Evolutionary conservation across 176 grass and related monocot genomes (phyloP).

Genomic region (Elymus sibiricus): DNA sequence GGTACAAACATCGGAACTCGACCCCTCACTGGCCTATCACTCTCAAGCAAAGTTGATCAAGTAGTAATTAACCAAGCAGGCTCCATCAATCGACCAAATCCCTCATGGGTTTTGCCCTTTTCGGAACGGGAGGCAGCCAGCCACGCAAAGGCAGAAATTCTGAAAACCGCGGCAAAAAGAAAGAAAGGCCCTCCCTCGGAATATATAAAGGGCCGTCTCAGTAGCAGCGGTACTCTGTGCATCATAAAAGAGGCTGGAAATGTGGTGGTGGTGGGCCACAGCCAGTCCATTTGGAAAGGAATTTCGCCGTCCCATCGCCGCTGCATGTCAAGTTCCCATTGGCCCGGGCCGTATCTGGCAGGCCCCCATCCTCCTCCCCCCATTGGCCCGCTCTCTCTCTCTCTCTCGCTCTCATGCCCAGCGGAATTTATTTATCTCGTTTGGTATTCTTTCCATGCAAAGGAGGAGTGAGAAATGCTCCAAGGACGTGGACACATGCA

Average conservation of each 20-base stretch:
- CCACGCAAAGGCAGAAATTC: neutral
- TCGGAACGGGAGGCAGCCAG: neutral
- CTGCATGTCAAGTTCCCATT: slow-evolving; percentile 22
- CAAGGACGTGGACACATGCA: neutral
- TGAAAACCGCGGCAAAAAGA: neutral
- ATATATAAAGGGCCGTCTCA: neutral
- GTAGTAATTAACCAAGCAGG: neutral
- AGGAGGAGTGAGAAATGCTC: neutral
- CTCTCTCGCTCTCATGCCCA: neutral
- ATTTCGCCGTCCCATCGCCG: neutral
- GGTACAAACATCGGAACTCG: slow-evolving; percentile 21
- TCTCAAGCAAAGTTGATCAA: neutral
- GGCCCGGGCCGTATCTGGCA: slow-evolving; percentile 8
- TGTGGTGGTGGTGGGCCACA: neutral
- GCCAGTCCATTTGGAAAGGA: neutral
- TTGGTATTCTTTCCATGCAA: slow-evolving; percentile 9
- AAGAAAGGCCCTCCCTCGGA: neutral
- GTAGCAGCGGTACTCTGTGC: neutral
- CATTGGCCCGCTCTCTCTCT: neutral
- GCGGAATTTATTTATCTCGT: neutral
- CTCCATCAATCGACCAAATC: neutral
- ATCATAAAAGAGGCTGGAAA: neutral
- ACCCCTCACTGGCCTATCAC: slow-evolving; percentile 14
- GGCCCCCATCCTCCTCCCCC: neutral
- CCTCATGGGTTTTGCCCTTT: slow-evolving; percentile 17